Percentiles rank a stretch among this genome's conserved stretches.
Conservation (phyloP, 2,329 filamentous ascomycete species). For the Madurella fahalii region DNA sequence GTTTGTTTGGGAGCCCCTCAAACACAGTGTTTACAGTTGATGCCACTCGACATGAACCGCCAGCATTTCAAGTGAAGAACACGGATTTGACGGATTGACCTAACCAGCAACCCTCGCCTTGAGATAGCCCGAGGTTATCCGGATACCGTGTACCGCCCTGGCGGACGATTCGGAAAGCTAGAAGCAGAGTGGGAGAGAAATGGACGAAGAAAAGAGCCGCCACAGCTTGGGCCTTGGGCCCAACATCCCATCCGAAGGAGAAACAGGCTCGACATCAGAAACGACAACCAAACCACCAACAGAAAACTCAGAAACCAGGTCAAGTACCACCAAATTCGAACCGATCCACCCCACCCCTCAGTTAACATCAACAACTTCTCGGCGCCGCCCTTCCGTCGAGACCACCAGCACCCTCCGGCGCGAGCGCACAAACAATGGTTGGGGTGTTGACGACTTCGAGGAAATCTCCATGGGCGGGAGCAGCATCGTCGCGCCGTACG, state of each 20-base stretch:
- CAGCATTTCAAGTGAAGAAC: background rate
- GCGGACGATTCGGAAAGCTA: background rate
- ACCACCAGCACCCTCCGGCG: constrained; percentile 27
- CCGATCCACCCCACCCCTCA: constrained; percentile 24
- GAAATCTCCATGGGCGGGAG: background rate
- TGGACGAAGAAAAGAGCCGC: background rate
- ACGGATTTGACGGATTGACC: background rate
- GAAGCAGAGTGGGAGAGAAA: background rate
- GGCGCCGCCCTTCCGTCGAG: constrained; percentile 11
- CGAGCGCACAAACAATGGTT: constrained; percentile 43
- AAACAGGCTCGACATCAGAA: background rate
- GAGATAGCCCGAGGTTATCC: background rate
- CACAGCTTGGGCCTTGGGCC: background rate
- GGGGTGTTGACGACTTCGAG: constrained; percentile 36
- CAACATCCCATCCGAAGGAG: background rate
- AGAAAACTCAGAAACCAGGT: background rate
- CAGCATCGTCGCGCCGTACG: constrained; percentile 5
- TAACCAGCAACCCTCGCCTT: background rate
- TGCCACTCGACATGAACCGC: background rate
- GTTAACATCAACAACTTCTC: background rate
- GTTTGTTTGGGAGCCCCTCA: background rate
- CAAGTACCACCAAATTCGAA: constrained; percentile 16
- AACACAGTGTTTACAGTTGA: background rate
- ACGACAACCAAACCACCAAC: background rate
- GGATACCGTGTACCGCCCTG: too few species aligned